Percentiles rank a stretch among this genome's conserved stretches.
Evolutionary conservation across 192 early-diverging fungal genomes (phyloP).

Genomic region (Lobosporangium transversale): DNA sequence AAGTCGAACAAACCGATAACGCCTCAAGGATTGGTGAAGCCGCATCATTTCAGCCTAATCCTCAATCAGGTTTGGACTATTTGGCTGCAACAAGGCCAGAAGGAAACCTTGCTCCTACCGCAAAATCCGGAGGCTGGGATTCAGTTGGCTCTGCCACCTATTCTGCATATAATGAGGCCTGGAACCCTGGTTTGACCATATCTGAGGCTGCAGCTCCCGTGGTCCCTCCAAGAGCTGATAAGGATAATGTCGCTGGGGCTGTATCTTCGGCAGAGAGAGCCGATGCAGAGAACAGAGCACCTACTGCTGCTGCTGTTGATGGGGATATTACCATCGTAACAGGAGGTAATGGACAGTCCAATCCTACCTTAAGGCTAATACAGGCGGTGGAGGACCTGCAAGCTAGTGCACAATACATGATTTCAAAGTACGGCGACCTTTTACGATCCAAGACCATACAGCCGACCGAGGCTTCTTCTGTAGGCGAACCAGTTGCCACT

Average conservation of each 20-base stretch:
- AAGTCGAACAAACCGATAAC: not conserved
- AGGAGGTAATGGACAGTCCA: no score
- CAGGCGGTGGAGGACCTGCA: constrained; percentile 6
- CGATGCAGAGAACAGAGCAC: no score
- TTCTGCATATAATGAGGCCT: not conserved
- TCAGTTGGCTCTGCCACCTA: not conserved
- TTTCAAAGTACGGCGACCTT: constrained; percentile 14
- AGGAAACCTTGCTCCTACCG: not conserved
- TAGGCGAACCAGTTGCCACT: no score
- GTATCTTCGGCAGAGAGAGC: no score
- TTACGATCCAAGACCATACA: no score
- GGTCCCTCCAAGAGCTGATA: not conserved
- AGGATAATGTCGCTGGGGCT: no score
- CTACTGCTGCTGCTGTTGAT: not conserved
- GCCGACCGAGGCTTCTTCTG: no score
- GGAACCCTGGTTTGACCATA: not conserved
- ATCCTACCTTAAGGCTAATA: not conserved
- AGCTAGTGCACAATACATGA: constrained; percentile 4
- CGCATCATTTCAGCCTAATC: not conserved
- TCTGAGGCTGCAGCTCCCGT: not conserved
- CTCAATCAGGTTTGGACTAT: not conserved
- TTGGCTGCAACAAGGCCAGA: not conserved
- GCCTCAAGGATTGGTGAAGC: not conserved
- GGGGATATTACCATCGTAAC: no score
- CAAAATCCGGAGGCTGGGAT: not conserved